phyloP scores from a whole-genome alignment of 1,139 yeast species.

The Pichia norvegensis region DNA sequence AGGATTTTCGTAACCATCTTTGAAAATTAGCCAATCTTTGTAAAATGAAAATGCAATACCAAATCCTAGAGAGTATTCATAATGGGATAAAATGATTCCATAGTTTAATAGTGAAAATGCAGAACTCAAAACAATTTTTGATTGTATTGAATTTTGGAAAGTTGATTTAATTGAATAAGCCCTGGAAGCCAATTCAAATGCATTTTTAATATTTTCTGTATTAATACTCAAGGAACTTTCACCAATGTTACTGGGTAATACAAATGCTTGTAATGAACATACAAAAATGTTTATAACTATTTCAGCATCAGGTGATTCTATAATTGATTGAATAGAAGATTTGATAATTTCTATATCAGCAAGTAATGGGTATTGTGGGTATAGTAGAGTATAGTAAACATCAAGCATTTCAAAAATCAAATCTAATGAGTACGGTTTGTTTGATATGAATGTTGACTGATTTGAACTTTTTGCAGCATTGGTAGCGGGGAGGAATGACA shows the following conservation, averaged over 20 bases:
- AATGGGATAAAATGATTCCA: constrained; percentile 50
- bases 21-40: constrained; percentile 48
- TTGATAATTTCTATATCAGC: constrained; percentile 30
- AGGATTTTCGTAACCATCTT: constrained; percentile 21
- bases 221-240: constrained; percentile 13
- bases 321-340: constrained; percentile 14
- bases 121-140: constrained; percentile 36
- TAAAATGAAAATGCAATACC: constrained; percentile 48
- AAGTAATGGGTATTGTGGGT: constrained; percentile 48
- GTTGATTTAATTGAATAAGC: constrained; percentile 38
- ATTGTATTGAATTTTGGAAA: constrained; percentile 26
- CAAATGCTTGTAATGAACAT: constrained; percentile 41
- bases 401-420: constrained; percentile 15
- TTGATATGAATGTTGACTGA: neutral
- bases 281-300: constrained; percentile 44
- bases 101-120: constrained; percentile 49
- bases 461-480: neutral
- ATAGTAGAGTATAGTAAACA: constrained; percentile 46
- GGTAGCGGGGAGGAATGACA: neutral
- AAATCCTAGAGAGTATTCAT: constrained; percentile 47
- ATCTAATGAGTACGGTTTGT: neutral
- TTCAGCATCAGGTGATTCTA: constrained; percentile 34
- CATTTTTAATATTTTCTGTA: constrained; percentile 30
- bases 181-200: constrained; percentile 37
- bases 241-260: constrained; percentile 29